Evolutionary conservation across 345 rosid species (phyloP).

Genomic region (Murraya paniculata): DNA sequence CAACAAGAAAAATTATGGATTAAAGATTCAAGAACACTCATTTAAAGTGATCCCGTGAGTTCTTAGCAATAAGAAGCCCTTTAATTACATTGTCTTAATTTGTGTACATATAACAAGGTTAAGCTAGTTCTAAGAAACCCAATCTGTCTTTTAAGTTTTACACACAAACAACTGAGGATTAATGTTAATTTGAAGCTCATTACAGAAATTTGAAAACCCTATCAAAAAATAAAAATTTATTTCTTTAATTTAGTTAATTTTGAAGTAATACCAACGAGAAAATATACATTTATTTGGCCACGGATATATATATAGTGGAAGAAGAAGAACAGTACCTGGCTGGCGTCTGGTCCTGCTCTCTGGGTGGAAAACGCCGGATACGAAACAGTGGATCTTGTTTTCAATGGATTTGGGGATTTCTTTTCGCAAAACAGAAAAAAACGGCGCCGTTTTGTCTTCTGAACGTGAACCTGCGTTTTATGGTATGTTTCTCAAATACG

Average conservation of each 20-base stretch:
- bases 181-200: background rate
- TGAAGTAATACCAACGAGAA: background rate
- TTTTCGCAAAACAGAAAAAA: background rate
- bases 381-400: background rate
- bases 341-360: background rate
- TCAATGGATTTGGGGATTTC: background rate
- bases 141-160: background rate
- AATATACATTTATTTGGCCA: background rate
- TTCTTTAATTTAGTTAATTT: background rate
- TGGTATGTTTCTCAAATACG: background rate
- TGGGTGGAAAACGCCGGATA: background rate
- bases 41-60: background rate
- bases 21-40: background rate
- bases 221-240: background rate
- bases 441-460: background rate
- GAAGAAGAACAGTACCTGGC: background rate
- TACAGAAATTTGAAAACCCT: background rate
- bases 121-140: background rate
- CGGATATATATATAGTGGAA: background rate
- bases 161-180: background rate
- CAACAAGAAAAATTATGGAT: background rate
- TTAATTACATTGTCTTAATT: background rate
- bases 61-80: background rate
- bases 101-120: background rate
- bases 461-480: background rate